A percentile compares a stretch with the other conserved stretches of the same genome.
Conservation (phyloP, 805 yeast genomes). For the Clavispora phyllophila region DNA sequence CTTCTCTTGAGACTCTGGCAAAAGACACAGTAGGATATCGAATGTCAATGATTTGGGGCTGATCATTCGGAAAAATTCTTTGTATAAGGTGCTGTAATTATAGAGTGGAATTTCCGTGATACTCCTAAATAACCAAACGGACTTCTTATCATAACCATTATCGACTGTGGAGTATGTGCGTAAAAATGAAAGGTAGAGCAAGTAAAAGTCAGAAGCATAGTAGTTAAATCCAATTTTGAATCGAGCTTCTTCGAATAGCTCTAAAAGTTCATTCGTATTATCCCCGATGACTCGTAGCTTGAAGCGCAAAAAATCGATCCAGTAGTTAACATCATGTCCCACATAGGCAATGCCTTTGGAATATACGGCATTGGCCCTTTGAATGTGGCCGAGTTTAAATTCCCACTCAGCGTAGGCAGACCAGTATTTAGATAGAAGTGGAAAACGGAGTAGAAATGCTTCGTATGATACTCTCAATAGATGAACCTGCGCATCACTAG, state of each 20-base stretch:
- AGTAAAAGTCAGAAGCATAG: conserved; percentile 47
- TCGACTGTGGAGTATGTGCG: conserved; percentile 20
- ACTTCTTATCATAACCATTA: conserved; percentile 26
- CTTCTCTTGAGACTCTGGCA: conserved; percentile 16
- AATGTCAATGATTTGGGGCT: conserved; percentile 17
- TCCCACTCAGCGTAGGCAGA: conserved; percentile 47
- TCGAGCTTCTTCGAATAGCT: conserved; percentile 45
- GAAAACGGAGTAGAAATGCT: conserved; percentile 42
- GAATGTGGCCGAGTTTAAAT: conserved; percentile 40
- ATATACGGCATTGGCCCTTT: conserved; percentile 26
- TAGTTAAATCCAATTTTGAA: conserved; percentile 47
- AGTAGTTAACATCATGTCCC: conserved; percentile 43
- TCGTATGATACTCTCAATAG: conserved; percentile 37
- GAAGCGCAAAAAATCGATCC: conserved; percentile 47
- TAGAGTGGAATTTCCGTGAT: conserved; percentile 53
- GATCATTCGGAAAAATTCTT: conserved; percentile 29
- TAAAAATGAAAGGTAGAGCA: conserved; percentile 42
- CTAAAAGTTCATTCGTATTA: conserved; percentile 25
- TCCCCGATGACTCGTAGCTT: conserved; percentile 26
- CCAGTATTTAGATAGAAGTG: conserved; percentile 54
- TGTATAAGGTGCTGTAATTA: conserved; percentile 46
- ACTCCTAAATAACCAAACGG: conserved; percentile 41
- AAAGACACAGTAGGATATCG: conserved; percentile 12
- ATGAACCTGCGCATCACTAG: conserved; percentile 24
- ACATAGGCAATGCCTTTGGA: conserved; percentile 24